Base-by-base conservation (phyloP, 352 stramenopile genomes). In the Sclerospora graminicola region DNA sequence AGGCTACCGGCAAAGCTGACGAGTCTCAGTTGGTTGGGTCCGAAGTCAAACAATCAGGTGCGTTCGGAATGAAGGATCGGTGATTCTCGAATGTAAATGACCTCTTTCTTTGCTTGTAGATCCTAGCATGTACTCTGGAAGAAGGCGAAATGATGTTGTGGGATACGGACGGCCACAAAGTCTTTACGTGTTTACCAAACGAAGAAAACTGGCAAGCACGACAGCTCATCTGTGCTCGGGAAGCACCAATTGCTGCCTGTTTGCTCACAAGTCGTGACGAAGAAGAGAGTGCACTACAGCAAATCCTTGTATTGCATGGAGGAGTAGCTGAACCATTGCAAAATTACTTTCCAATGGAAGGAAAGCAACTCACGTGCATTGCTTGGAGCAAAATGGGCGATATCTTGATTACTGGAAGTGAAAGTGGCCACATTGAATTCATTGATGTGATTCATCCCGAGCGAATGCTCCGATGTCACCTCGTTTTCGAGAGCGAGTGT, bases 321-420 rank as follows among this genome's bases (percentile, higher is more conserved):
- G 56, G 60, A 8, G 54, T 60, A 27, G 56, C 63, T 4, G 55
- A 69, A 28, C 56, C 60, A 19, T 61, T 66, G 50, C 54, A 65
- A 39, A 42, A 68, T 21, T 63, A 57, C 26, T 41, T 68, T 2
- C 35, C 54, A 3, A 61, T 68, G 59, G 54, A 55, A 27, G 51
- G 44, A n/a, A 62, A 69, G 5, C 46, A 66, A 34, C 40, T 72
- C n/a, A 66, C 58, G 0, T 65, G 59, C 19, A 15, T 69, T 36
- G 48, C 58, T 0, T 72, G 62, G 62, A 61, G 48, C 34, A 63
- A 56, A 27, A 28, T 36, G 28, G 48, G 48, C 8, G 30, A 64
- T 10, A 37, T 69, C 6, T 28, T 62, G 13, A 62, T 63, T 15
- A 51, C 50, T 18, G 62, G 54, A 28, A 66, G 47, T 14, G 24